Conservation (phyloP, 345 rosid genomes). For the Diplotaxis tenuifolia region DNA sequence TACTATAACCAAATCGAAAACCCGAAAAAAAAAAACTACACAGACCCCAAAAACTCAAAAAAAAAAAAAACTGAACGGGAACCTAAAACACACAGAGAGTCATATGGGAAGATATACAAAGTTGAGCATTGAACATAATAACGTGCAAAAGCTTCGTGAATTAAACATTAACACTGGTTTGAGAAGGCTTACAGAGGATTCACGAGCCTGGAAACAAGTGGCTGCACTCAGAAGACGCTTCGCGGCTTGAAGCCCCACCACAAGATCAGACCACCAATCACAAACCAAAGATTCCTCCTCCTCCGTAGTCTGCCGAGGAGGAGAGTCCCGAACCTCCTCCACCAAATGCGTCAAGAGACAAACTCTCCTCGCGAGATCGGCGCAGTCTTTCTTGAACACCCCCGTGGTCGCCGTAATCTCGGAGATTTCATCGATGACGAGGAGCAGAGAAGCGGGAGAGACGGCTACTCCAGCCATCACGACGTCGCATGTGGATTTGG, state of each 20-base stretch:
- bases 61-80: neutral
- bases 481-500: constrained; percentile 26
- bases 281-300: constrained; percentile 14
- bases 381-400: constrained; percentile 64
- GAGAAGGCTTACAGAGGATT: constrained; percentile 56
- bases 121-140: neutral
- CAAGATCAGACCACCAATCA: constrained; percentile 72
- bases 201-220: constrained; percentile 36
- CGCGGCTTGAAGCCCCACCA: constrained; percentile 54
- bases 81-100: too few relatives aligned
- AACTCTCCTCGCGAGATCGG: constrained; percentile 79
- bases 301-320: neutral
- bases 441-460: constrained; percentile 19
- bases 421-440: constrained; percentile 30
- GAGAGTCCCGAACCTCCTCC: constrained; percentile 69
- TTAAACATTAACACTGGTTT: neutral
- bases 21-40: neutral
- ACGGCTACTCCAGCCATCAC: constrained; percentile 28
- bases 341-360: constrained; percentile 64
- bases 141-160: constrained; percentile 1
- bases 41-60: neutral
- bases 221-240: constrained; percentile 54
- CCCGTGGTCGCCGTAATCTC: constrained; percentile 19
- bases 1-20: neutral
- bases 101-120: too few relatives aligned